These are phyloP conservation scores for Claviceps humidiphila DNA, from an alignment of 2,329 filamentous ascomycete species.

Conservation along the genomic window DNA sequence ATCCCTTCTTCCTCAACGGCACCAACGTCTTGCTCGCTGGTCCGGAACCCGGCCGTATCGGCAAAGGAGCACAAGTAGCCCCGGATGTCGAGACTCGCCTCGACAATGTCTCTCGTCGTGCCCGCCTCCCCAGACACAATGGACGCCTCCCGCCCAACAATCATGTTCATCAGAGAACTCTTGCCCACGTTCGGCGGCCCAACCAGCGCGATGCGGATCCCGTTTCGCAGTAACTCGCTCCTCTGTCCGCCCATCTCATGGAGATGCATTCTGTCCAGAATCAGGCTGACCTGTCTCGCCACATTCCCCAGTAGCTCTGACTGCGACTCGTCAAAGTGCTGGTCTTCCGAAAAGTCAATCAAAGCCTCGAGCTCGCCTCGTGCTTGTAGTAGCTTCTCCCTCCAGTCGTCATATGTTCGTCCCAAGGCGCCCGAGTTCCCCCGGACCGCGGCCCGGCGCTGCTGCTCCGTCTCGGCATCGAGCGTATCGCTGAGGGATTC, in stretches of 20 bases:
- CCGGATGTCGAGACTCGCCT: slow-evolving; percentile 76
- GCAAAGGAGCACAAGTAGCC: slow-evolving; percentile 90
- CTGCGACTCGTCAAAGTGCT: slow-evolving; percentile 88
- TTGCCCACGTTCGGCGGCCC: slow-evolving; percentile 93
- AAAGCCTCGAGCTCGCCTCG: slow-evolving; percentile 87
- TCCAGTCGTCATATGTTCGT: slow-evolving; percentile 71
- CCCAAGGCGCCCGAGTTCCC: slow-evolving; percentile 60
- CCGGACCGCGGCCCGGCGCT: slow-evolving; percentile 72
- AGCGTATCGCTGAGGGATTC: slow-evolving; percentile 51
- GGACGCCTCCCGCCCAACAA: slow-evolving; percentile 84
- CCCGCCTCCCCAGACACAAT: slow-evolving; percentile 91
- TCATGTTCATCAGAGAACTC: slow-evolving; percentile 78
- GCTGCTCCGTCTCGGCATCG: slow-evolving; percentile 74
- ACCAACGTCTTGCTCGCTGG: slow-evolving; percentile 40
- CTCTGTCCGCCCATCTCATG: slow-evolving; percentile 68
- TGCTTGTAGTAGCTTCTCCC: slow-evolving; percentile 60
- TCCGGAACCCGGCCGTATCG: slow-evolving; percentile 81
- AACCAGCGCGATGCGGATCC: slow-evolving; percentile 74
- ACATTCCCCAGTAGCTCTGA: slow-evolving; percentile 59
- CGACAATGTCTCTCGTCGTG: slow-evolving; percentile 86
- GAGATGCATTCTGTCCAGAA: slow-evolving; percentile 49
- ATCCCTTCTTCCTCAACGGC: slow-evolving; percentile 83
- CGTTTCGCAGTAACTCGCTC: slow-evolving; percentile 71
- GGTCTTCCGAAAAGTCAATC: slow-evolving; percentile 95
- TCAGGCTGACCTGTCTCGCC: slow-evolving; percentile 43